Evolutionary conservation across 164 flowering plant genomes (phyloP).

Genomic region (Aristolochia contorta): DNA sequence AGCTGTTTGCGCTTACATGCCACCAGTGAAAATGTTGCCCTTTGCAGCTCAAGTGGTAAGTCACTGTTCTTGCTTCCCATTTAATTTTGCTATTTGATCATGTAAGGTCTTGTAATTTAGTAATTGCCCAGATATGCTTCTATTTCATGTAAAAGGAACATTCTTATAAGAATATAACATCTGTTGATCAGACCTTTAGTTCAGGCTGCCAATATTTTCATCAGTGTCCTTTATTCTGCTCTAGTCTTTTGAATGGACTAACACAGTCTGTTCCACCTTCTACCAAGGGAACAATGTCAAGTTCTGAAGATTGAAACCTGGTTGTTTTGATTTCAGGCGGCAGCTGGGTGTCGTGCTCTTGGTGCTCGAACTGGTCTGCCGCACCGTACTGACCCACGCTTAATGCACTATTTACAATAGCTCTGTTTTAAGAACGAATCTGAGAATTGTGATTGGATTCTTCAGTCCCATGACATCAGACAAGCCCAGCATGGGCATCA

Average conservation of each 20-base stretch:
- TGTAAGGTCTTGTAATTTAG: too few relatives aligned
- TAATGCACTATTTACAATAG: slow-evolving; percentile 32
- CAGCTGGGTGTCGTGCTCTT: slow-evolving; percentile 55
- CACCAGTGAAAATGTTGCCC: slow-evolving; percentile 77
- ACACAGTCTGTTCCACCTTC: not conserved
- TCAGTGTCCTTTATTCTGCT: too few relatives aligned
- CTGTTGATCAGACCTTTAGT: too few relatives aligned
- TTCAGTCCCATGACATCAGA: too few relatives aligned
- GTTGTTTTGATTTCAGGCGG: slow-evolving; percentile 52
- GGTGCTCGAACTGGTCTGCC: slow-evolving; percentile 93
- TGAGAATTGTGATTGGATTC: too few relatives aligned
- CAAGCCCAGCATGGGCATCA: too few relatives aligned
- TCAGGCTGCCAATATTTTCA: too few relatives aligned
- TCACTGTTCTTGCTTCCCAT: not conserved
- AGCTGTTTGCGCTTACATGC: slow-evolving; percentile 74
- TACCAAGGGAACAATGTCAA: not conserved
- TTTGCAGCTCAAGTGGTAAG: slow-evolving; percentile 93
- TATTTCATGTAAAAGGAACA: too few relatives aligned
- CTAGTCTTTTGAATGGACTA: not conserved
- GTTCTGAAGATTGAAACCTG: not conserved
- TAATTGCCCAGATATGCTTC: too few relatives aligned
- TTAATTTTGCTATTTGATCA: not conserved
- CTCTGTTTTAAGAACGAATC: too few relatives aligned
- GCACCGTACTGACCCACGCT: slow-evolving; percentile 43
- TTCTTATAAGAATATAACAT: too few relatives aligned